Percentiles rank a stretch among this genome's conserved stretches.
phyloP scores from a whole-genome alignment of 345 rosid genomes.

The Gossypium sturtianum region DNA sequence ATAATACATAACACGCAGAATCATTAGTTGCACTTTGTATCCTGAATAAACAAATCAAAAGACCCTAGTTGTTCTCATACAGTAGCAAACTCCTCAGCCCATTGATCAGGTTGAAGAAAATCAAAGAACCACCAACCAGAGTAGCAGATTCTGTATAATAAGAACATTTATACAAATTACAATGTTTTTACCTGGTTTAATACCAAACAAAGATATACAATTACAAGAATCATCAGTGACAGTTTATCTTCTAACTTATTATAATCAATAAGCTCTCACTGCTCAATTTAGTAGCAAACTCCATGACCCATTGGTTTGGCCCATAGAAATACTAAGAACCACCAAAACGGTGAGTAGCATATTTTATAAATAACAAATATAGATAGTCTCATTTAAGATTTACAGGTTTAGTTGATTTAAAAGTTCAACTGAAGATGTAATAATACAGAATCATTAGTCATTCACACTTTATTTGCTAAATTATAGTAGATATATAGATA shows the following conservation, averaged over 20 bases:
- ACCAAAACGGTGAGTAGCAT: too few relatives aligned
- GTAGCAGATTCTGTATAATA: not conserved
- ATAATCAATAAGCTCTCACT: too few relatives aligned
- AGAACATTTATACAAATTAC: not conserved
- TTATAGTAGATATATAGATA: not conserved
- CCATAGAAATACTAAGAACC: too few relatives aligned
- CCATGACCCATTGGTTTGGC: too few relatives aligned
- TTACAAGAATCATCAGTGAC: too few relatives aligned
- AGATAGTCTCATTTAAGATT: too few relatives aligned
- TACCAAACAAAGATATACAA: too few relatives aligned
- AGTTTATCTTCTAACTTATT: too few relatives aligned
- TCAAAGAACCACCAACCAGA: not conserved
- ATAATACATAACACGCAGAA: not conserved
- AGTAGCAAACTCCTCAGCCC: not conserved
- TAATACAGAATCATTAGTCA: not conserved
- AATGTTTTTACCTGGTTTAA: not conserved
- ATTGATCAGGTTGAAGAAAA: not conserved
- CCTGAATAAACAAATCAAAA: not conserved
- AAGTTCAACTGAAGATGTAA: not conserved
- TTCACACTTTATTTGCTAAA: not conserved
- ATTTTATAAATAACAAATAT: too few relatives aligned
- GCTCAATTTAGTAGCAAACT: too few relatives aligned
- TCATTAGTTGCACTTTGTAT: not conserved
- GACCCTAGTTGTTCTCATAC: not conserved
- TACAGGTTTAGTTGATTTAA: not conserved